These are phyloP conservation scores for Berberis vulgaris DNA, from an alignment of 164 flowering plant species.

Conservation along the genomic window DNA sequence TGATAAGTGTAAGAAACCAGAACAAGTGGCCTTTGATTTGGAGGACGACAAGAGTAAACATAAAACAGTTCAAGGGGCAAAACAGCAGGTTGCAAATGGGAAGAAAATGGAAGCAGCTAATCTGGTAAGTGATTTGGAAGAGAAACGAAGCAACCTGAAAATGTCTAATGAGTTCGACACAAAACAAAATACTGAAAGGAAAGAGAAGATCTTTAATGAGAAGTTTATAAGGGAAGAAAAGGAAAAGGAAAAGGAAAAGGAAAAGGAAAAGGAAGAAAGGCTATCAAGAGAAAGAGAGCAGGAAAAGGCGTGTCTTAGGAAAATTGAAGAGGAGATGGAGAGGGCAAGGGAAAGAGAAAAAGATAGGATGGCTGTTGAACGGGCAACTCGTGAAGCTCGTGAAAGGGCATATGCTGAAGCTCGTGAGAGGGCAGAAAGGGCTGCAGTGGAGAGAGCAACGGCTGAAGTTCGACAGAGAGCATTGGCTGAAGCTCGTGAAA, in stretches of 20 bases:
- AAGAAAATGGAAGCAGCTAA: slow-evolving; percentile 22
- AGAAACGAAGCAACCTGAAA: slow-evolving; percentile 17
- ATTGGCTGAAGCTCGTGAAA: slow-evolving; percentile 45
- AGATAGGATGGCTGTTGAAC: slow-evolving; percentile 54
- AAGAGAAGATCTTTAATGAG: slow-evolving; percentile 18
- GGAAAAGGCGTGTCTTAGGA: slow-evolving; percentile 25
- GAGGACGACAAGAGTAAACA: slow-evolving; percentile 18
- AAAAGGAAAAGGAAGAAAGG: slow-evolving; percentile 20
- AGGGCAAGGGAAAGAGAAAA: slow-evolving; percentile 29
- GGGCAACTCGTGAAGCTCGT: slow-evolving; percentile 83
- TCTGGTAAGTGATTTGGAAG: slow-evolving; percentile 13
- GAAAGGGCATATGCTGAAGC: slow-evolving; percentile 77
- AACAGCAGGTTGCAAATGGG: slow-evolving; percentile 20
- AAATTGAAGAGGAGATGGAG: slow-evolving; percentile 20
- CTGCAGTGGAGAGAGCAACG: slow-evolving; percentile 60
- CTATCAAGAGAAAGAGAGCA: slow-evolving; percentile 26
- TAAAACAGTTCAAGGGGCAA: slow-evolving; percentile 13
- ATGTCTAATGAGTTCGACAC: slow-evolving; percentile 14
- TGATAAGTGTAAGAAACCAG: slow-evolving; percentile 9
- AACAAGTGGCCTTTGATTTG: slow-evolving; percentile 10
- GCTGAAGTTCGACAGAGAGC: slow-evolving; percentile 50
- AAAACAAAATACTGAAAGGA: slow-evolving; percentile 20
- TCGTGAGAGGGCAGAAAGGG: slow-evolving; percentile 63
- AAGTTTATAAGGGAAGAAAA: slow-evolving; percentile 19
- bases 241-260: slow-evolving; percentile 22